Evolutionary conservation across 306 rosid species (phyloP), one percentile per base, ranked within the genome.

Genomic region (Vicia villosa): DNA sequence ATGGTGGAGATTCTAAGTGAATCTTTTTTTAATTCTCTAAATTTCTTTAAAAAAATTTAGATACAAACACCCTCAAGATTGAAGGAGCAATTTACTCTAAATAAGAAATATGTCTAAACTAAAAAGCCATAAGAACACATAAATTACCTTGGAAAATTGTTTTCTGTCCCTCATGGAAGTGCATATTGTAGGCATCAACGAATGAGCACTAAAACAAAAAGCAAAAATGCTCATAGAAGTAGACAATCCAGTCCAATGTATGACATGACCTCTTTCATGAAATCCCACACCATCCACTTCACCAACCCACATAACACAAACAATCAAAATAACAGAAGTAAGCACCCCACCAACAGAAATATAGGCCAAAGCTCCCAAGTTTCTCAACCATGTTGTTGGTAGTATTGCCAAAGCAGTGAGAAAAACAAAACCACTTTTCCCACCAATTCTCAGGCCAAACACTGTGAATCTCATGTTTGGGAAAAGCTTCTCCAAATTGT

Each of bases 311-410:
- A 66, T 46, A 30, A 88, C 88, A 73, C 87, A 74, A 9, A 16
- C 66, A 11, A 83, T 62, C 66, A 91, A 24, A 46, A 82, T 10
- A 30, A 57, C 8, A 10, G 95, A 85, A 58, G 95, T 87, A 40
- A 86, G n/a, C 16, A 91, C 89, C 14, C 97, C 92, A 24, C 92
- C 85, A 32, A 80, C 77, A 15, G 97, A 91, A 28, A 91, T 63
- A 41, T 86, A 88, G 0, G 97, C 92, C 15, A 88, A 0, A 21
- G 64, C 21, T 10, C 84, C 85, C 77, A 88, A 28, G 21, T 56
- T 85, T 83, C 73, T 86, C 38, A 88, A 6, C 91, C 97, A 91
- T 1, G 97, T 85, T 1, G 97, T 88, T 20, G 92, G 95, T n/a
- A 91, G 10, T 61, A 88, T 78, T 4, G 77, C 55, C 14, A 88